Evolutionary conservation across 441 rosid species (phyloP), one percentile per base, ranked within the genome.

Genomic region (Bocquillonia castaneifolia): DNA sequence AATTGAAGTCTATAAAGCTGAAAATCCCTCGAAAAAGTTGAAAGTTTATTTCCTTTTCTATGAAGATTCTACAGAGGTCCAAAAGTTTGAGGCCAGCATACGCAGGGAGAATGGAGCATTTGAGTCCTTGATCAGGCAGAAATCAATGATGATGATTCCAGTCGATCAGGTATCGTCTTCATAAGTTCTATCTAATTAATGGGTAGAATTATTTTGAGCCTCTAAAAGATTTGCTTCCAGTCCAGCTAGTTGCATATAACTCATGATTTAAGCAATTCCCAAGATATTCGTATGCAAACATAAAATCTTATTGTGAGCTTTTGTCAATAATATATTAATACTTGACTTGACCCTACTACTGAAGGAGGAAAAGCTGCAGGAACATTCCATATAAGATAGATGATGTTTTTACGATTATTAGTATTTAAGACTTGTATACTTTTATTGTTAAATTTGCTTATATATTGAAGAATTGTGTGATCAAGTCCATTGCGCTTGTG

Each of bases 121-220:
- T 81, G 99, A 92, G 76, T 88, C 99, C 57, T 73, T 94, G 83
- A 92, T 94, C 76, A 77, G 98, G 78, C 99, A 88, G 83, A 94
- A 94, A 76, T 90, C 97, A 29, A 17, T 83, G 85, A 94, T 91
- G 99, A 87, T 92, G 87, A 90, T 94, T 75, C 96, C 98, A 54
- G 91, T 94, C 34, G 87, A 92, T 79, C 98, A 88, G 93, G 96
- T 94, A 71, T 66, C 71, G 8, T 42, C 15, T 44, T 44, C 48
- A 6, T 59, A 5, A 36, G 25, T 52, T 59, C 18, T 63, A 23
- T 13, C 25, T 51, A 22, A 45, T 67, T 3, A 40, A 1, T 36
- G 20, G 20, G 22, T 6, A 26, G 17, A 63, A 31, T 20, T 10
- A 26, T 66, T 28, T 15, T 10, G 59, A 37, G 47, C 10, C 50